Conservation (phyloP, 345 rosid genomes). For the Citrus mangshanensis region DNA sequence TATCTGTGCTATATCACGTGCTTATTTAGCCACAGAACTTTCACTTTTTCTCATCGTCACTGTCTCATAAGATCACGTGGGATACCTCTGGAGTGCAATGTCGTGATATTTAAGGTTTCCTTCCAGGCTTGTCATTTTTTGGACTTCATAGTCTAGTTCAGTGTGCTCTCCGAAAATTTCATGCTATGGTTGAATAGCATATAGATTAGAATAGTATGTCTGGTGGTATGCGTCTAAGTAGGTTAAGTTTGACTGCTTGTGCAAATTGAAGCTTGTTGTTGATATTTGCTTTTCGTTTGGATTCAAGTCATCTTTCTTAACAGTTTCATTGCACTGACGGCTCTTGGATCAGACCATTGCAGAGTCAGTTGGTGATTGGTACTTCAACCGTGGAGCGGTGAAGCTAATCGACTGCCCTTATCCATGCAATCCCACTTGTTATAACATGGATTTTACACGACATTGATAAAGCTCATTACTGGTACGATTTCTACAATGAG, state of each 20-base stretch:
- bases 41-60: background rate
- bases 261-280: background rate
- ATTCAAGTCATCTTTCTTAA: slow-evolving; percentile 3
- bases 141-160: background rate
- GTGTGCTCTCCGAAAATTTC: background rate
- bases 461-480: slow-evolving; percentile 12
- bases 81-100: background rate
- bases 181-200: background rate
- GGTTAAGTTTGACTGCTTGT: background rate
- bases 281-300: background rate
- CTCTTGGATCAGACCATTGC: slow-evolving; percentile 67
- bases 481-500: background rate
- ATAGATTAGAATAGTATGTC: background rate
- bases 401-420: slow-evolving; percentile 83
- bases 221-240: background rate
- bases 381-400: slow-evolving; percentile 48
- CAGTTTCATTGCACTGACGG: background rate
- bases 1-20: background rate
- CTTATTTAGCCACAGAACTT: background rate
- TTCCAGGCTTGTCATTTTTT: background rate
- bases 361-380: slow-evolving; percentile 88
- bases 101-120: background rate
- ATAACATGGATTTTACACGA: slow-evolving; percentile 50
- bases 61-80: background rate
- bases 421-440: slow-evolving; percentile 89